phyloP scores from a whole-genome alignment of 192 early-diverging fungal genomes.

The Podila epicladia region DNA sequence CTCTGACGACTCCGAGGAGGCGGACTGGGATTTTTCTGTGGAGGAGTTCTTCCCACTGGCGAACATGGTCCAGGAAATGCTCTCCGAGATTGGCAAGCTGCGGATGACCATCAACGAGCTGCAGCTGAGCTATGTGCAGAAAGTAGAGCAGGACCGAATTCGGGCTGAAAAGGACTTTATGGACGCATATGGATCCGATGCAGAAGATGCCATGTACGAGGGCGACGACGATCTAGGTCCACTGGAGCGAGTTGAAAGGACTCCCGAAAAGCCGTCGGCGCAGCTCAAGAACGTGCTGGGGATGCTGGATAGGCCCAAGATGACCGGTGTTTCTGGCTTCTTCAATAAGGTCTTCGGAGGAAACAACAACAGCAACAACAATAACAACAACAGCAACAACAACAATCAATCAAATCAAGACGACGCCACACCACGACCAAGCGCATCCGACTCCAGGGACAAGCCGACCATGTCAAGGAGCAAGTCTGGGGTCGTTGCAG shows the following conservation, averaged over 20 bases:
- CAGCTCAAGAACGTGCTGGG: slow-evolving; percentile 25
- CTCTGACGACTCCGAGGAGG: not conserved
- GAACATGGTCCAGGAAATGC: slow-evolving; percentile 53
- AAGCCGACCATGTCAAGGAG: slow-evolving; percentile 22
- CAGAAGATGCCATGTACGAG: slow-evolving; percentile 1
- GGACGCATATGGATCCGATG: slow-evolving; percentile 8
- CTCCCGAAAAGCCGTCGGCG: slow-evolving; percentile 6
- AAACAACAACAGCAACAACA: slow-evolving; percentile 3
- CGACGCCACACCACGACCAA: not conserved
- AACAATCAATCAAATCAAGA: not conserved
- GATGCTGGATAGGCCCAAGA: slow-evolving; percentile 31
- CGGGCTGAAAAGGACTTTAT: slow-evolving; percentile 63
- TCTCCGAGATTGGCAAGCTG: slow-evolving; percentile 60
- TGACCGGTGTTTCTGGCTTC: slow-evolving; percentile 42
- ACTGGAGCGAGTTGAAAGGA: not conserved
- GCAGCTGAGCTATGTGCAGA: slow-evolving; percentile 66
- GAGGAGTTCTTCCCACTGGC: slow-evolving; percentile 61
- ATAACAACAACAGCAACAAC: not conserved
- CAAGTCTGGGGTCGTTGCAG: slow-evolving; percentile 26
- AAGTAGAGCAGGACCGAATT: slow-evolving; percentile 61
- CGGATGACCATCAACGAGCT: slow-evolving; percentile 67
- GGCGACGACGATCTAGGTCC: slow-evolving; percentile 5
- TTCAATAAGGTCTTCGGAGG: slow-evolving; percentile 50
- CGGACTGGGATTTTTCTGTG: slow-evolving; percentile 49
- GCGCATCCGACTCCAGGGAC: slow-evolving; percentile 4